These are phyloP conservation scores for Eucalyptus sideroxylon DNA, from an alignment of 345 rosid species.

Conservation along the genomic window DNA sequence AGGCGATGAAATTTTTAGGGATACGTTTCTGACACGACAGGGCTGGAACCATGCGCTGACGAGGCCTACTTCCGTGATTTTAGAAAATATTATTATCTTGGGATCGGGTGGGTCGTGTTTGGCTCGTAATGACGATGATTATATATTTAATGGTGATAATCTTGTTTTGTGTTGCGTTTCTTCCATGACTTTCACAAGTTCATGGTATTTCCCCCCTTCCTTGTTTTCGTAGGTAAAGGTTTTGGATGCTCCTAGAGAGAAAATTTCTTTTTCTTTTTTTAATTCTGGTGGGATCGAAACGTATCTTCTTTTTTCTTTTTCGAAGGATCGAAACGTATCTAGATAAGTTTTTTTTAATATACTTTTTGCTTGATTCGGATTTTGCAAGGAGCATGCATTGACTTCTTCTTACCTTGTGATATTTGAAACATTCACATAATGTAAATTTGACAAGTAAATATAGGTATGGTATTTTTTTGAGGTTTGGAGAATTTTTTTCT, in stretches of 20 bases:
- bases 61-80: background rate
- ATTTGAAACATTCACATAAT: background rate
- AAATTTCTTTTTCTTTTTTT: background rate
- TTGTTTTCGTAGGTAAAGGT: background rate
- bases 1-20: background rate
- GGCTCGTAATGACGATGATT: background rate
- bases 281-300: accelerated
- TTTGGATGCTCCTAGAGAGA: background rate
- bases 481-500: background rate
- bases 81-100: background rate
- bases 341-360: background rate
- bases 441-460: background rate
- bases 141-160: background rate
- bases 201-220: background rate
- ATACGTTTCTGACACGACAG: background rate
- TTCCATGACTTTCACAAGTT: background rate
- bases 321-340: background rate
- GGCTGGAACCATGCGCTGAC: background rate
- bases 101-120: background rate
- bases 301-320: background rate
- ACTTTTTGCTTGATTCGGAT: background rate
- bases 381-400: background rate
- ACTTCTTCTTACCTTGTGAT: background rate
- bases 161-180: background rate
- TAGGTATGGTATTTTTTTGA: background rate